These are phyloP conservation scores for Metrosideros polymorpha DNA, from an alignment of 441 rosid species.

Conservation along the genomic window DNA sequence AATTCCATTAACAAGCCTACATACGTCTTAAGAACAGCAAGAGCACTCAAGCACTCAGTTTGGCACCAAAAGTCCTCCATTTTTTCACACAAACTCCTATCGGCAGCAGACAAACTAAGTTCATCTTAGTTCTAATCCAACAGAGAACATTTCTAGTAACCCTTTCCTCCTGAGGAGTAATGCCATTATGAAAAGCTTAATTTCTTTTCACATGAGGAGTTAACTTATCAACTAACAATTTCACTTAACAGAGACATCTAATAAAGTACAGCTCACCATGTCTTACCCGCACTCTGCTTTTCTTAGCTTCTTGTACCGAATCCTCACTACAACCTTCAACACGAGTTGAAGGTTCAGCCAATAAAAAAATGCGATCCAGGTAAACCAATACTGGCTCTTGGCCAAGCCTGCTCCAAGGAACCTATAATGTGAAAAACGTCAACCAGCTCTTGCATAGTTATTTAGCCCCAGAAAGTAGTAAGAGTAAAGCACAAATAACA, in stretches of 20 bases:
- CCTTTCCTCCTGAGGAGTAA: not conserved
- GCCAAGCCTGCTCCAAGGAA: conserved; percentile 99
- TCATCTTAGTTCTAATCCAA: not conserved
- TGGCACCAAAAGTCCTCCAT: not conserved
- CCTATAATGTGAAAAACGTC: conserved; percentile 39
- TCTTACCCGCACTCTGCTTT: conserved; percentile 78
- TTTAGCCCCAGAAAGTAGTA: not conserved
- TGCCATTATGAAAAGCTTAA: not conserved
- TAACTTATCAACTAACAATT: not conserved
- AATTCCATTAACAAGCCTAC: not conserved
- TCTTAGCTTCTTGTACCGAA: conserved; percentile 89
- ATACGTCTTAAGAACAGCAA: not conserved
- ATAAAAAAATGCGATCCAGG: conserved; percentile 81
- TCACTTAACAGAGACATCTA: not conserved
- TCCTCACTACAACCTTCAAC: conserved; percentile 83
- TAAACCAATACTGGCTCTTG: conserved; percentile 93
- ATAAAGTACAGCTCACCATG: conserved; percentile 11
- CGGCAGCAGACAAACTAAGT: not conserved
- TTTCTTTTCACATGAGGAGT: not conserved
- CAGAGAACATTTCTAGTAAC: not conserved
- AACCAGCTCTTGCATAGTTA: not conserved
- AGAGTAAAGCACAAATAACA: not conserved
- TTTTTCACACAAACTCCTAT: not conserved
- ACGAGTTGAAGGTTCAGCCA: conserved; percentile 87
- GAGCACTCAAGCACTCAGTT: not conserved